phyloP scores from a whole-genome alignment of 164 flowering plant species.

The Warburgia ugandensis region DNA sequence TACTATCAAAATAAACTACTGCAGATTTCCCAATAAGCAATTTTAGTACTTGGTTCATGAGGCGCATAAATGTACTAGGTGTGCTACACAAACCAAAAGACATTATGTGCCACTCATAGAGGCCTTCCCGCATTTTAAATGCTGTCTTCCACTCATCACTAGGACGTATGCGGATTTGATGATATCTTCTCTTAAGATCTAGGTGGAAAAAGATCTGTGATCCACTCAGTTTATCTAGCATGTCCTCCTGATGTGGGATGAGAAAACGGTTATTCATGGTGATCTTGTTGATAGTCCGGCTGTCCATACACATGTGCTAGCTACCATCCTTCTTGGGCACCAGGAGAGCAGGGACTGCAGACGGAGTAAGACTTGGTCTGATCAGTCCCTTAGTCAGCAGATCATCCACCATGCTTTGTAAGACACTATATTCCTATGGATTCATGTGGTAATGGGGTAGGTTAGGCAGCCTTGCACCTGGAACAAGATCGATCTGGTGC shows the following conservation, averaged over 20 bases:
- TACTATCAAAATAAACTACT: neutral
- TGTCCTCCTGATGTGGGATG: conserved; percentile 1
- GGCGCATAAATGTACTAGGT: neutral
- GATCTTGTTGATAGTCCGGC: conserved; percentile 6
- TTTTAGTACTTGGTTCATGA: conserved; percentile 4
- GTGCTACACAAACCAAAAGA: neutral
- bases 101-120: conserved; percentile 2
- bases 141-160: conserved; percentile 8
- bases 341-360: no score
- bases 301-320: conserved; percentile 3
- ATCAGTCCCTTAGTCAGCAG: neutral
- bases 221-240: no score
- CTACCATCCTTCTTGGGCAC: conserved; percentile 7
- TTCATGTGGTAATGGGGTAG: no score
- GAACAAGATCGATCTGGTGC: no score
- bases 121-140: neutral
- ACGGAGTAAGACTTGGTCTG: neutral
- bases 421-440: neutral
- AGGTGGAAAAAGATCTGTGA: neutral
- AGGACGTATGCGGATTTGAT: neutral
- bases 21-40: conserved; percentile 5
- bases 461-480: no score
- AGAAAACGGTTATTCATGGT: conserved; percentile 1
- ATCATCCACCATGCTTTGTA: no score
- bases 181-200: neutral